Conservation (phyloP, 176 grass and related monocot genomes). For the Alopecurus myosuroides region DNA sequence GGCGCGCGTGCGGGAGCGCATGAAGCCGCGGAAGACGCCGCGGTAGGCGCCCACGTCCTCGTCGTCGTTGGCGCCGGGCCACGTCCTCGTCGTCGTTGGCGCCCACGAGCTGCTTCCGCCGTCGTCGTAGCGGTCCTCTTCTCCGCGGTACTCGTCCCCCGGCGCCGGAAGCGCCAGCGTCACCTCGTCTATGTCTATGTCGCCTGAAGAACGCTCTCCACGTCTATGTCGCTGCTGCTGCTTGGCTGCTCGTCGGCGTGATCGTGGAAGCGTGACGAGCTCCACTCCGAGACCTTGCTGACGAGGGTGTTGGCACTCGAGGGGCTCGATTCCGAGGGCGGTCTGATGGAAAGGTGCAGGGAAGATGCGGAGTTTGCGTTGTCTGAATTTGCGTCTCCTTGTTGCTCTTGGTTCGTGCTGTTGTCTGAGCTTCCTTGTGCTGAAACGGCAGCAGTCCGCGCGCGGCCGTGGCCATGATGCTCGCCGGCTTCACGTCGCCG, state of each 20-base stretch:
- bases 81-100: no score
- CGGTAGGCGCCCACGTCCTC: conserved; percentile 44
- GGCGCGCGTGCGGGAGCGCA: conserved; percentile 49
- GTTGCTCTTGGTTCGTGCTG: conserved; percentile 3
- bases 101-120: not conserved
- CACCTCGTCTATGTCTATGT: no score
- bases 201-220: conserved; percentile 64
- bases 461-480: not conserved
- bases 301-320: conserved; percentile 28
- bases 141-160: conserved; percentile 7
- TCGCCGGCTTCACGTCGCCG: not conserved
- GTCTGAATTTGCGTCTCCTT: conserved; percentile 30
- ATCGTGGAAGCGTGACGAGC: conserved; percentile 39
- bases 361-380: not conserved
- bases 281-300: conserved; percentile 40
- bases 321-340: conserved; percentile 41
- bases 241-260: conserved; percentile 21
- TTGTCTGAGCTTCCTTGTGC: conserved; percentile 16
- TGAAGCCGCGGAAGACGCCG: conserved; percentile 68
- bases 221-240: not conserved
- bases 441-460: not conserved
- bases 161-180: conserved; percentile 42
- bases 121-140: not conserved
- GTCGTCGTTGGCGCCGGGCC: not conserved
- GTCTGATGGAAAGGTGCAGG: not conserved